Evolutionary conservation across 1,284 basidiomycete genomes (phyloP).

Genomic region (Prillingera fragicola): DNA sequence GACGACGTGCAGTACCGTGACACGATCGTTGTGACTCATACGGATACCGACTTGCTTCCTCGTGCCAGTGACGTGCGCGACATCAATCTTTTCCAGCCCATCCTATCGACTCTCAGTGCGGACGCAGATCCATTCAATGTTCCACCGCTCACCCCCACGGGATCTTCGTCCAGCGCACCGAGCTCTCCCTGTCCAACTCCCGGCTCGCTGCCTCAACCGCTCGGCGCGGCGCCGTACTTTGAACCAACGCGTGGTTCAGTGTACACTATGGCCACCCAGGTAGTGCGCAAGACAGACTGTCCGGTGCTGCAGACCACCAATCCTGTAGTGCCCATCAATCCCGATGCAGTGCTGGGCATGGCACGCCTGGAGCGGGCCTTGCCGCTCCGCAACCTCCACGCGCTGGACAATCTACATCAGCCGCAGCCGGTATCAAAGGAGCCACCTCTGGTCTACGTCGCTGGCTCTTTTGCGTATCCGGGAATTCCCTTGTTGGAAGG

Average conservation of each 20-base stretch:
- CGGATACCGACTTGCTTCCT: conserved; percentile 58
- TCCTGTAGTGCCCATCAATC: conserved; percentile 56
- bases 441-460: conserved; percentile 32
- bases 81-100: conserved; percentile 59
- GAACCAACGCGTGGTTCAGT: conserved; percentile 12
- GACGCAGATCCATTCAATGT: not conserved
- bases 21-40: conserved; percentile 64
- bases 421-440: too few relatives aligned
- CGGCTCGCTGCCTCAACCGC: too few relatives aligned
- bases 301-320: conserved; percentile 66
- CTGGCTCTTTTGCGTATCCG: conserved; percentile 45
- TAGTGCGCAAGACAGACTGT: conserved; percentile 46
- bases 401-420: conserved; percentile 15
- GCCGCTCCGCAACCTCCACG: conserved; percentile 23
- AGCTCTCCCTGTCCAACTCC: conserved; percentile 10
- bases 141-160: conserved; percentile 5
- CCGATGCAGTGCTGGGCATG: conserved; percentile 55
- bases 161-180: not conserved
- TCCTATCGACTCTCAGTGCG: too few relatives aligned
- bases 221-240: conserved; percentile 24
- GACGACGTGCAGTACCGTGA: conserved; percentile 37
- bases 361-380: conserved; percentile 56
- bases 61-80: conserved; percentile 55
- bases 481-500: conserved; percentile 50
- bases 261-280: conserved; percentile 64